These are phyloP conservation scores for Viola odorata DNA, from an alignment of 345 rosid genomes.

Conservation along the genomic window DNA sequence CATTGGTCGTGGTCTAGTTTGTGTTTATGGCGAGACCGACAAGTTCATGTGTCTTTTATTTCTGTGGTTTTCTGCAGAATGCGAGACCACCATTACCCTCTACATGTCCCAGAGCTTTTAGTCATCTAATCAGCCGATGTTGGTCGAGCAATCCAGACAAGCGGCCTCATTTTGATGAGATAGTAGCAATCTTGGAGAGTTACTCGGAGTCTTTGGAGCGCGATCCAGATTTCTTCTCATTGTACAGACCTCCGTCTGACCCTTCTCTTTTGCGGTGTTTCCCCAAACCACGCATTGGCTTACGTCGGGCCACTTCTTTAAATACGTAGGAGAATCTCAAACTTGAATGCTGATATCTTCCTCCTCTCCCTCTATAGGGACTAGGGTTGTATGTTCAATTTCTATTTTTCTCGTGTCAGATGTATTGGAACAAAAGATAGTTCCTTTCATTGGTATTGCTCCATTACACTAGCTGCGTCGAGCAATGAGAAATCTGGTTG, in stretches of 20 bases:
- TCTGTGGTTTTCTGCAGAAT: conserved; percentile 37
- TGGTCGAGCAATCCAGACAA: conserved; percentile 59
- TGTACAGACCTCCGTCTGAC: conserved; percentile 29
- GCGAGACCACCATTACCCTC: conserved; percentile 67
- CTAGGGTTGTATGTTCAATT: conserved; percentile 4
- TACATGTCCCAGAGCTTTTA: conserved; percentile 46
- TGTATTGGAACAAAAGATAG: conserved; percentile 14
- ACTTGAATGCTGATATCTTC: conserved; percentile 11
- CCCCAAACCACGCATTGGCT: conserved; percentile 21
- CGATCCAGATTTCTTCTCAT: conserved; percentile 47
- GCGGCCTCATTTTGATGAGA: conserved; percentile 57
- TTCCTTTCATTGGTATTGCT: conserved; percentile 13
- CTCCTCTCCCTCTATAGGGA: not conserved
- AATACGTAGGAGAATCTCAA: conserved; percentile 13
- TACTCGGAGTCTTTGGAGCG: conserved; percentile 44
- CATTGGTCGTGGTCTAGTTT: too few species aligned
- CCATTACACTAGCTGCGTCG: too few species aligned
- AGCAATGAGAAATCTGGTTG: too few species aligned
- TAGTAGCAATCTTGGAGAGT: conserved; percentile 46
- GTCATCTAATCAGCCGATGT: conserved; percentile 49
- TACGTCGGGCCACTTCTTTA: conserved; percentile 15
- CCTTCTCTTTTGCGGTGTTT: conserved; percentile 31
- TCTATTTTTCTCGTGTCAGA: conserved; percentile 2
- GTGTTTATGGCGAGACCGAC: too few species aligned
- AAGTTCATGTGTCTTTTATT: not conserved